Base-by-base conservation (phyloP, 2,329 filamentous ascomycete species). In the Aaosphaeria arxii region DNA sequence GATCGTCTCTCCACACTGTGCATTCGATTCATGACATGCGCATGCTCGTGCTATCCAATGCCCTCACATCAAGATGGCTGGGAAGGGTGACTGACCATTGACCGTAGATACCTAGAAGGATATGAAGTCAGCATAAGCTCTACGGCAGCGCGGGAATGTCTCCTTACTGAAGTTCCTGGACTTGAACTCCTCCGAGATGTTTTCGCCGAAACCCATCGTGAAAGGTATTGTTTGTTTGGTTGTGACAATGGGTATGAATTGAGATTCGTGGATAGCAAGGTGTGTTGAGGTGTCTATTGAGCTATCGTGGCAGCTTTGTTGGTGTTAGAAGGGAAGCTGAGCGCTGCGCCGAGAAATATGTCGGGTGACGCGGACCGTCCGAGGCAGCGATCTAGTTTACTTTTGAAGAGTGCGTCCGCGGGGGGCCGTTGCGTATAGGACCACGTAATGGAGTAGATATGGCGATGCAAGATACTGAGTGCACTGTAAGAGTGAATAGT, bases 161-260 rank as follows among this genome's bases (percentile, higher is more conserved):
- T 40, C 48, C 81, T 71, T 73, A 85, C 82, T 85, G 75, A 85
- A 86, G 72, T 86, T 86, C 67, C 83, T 74, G 64, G 81, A 82
- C 64, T 73, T 80, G 66, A 86, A 78, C 69, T 85, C 83, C 53
- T 85, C 82, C 46, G 76, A 73, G 55, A 85, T 24, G 17, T 24
- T 24, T 24, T 24, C 17, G 17, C 17, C 17, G 17, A 24, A 65
- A 56, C 81, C 80, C 82, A 84, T 84, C 0, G 17, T 24, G 17
- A 24, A 24, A 2, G 17, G 17, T 24, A 24, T 24, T 24, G 17
- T 24, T 24, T 24, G 17, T 24, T 24, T 24, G 17, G 17, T 24
- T 24, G 17, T 24, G 17, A 24, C 17, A 24, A 24, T 36, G 29
- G 32, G 24, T n/a, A 6, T 41, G 44, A 13, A 46, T 17, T 13